Conservation (phyloP, 2,329 filamentous ascomycete genomes). For the Cordyceps cateniannulata region DNA sequence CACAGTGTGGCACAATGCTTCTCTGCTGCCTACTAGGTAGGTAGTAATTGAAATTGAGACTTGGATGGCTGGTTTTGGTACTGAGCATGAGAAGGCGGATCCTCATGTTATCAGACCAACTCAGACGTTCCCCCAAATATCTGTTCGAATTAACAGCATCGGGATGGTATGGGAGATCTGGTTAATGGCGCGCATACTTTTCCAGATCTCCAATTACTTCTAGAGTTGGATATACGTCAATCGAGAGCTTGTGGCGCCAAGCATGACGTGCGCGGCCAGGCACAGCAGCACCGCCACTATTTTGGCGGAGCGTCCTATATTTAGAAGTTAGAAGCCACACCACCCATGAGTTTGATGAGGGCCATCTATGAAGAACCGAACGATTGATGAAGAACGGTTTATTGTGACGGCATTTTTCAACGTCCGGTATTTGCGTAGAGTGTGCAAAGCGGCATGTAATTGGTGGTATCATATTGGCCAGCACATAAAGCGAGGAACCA, state of each 20-base stretch:
- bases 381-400: not conserved
- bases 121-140: no score
- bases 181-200: not conserved
- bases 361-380: not conserved
- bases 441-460: not conserved
- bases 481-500: not conserved
- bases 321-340: conserved; percentile 11
- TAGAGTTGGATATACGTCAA: not conserved
- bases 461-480: not conserved
- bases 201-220: no score
- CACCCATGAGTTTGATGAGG: not conserved
- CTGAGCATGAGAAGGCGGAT: no score
- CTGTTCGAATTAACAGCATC: no score
- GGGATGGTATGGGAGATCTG: not conserved
- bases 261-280: not conserved
- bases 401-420: not conserved
- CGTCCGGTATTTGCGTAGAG: not conserved
- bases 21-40: no score
- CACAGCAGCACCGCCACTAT: conserved; percentile 9
- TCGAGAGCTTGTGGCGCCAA: not conserved
- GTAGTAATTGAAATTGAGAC: not conserved
- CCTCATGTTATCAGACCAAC: no score
- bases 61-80: not conserved
- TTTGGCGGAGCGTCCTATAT: not conserved
- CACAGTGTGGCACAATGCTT: not conserved